phyloP scores from a whole-genome alignment of 2,329 filamentous ascomycete species.

The Fusarium sp. region DNA sequence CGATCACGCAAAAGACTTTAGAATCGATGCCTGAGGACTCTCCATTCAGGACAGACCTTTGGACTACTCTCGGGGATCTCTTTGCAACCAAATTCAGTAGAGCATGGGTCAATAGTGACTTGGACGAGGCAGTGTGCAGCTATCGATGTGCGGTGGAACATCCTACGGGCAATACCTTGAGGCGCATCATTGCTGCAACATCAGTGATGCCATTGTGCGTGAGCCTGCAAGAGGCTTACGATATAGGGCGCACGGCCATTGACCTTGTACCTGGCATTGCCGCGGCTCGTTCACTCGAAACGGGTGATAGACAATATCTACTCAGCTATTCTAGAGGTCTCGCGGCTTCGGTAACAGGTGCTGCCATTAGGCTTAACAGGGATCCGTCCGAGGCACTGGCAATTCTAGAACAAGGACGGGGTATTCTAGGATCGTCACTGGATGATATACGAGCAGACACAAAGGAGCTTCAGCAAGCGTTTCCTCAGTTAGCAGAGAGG shows the following conservation, averaged over 20 bases:
- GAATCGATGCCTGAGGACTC: not conserved
- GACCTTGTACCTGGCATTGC: not conserved
- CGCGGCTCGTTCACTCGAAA: not conserved
- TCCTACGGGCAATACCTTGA: not conserved
- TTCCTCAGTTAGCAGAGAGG: not conserved
- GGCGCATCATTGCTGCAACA: not conserved
- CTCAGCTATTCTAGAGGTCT: not conserved
- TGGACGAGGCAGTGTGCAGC: not conserved
- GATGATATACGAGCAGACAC: not conserved
- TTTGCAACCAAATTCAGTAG: not conserved
- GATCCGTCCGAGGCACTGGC: not conserved
- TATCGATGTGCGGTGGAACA: not conserved
- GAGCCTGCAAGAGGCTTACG: not conserved
- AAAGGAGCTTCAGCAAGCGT: not conserved
- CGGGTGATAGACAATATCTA: not conserved
- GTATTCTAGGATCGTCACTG: not conserved
- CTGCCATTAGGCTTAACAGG: not conserved
- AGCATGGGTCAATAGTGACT: rapidly evolving
- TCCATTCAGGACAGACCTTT: not conserved
- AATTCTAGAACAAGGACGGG: not conserved
- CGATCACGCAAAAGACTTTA: not conserved
- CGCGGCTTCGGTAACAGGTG: not conserved
- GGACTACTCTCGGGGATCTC: rapidly evolving
- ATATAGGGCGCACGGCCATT: not conserved
- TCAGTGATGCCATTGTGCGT: not conserved